These are phyloP conservation scores for Wickerhamomyces chambardii DNA, from an alignment of 805 yeast genomes.

Conservation along the genomic window DNA sequence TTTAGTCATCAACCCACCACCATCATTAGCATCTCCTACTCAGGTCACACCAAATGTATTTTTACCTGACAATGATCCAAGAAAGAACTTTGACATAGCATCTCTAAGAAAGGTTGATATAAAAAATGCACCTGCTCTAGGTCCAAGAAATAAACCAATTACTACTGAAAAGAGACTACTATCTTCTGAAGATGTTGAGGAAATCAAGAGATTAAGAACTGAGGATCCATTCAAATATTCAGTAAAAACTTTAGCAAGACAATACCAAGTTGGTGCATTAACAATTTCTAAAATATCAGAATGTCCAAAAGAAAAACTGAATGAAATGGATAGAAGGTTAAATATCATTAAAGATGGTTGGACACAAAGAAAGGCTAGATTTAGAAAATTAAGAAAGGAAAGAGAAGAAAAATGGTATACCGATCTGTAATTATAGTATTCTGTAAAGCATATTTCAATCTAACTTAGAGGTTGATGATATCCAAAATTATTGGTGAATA, in stretches of 20 bases:
- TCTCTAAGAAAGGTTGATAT: conserved; percentile 16
- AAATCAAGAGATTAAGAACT: conserved; percentile 46
- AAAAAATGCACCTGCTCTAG: conserved; percentile 27
- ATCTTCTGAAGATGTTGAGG: conserved; percentile 44
- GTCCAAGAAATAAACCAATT: no score
- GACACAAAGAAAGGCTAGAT: conserved; percentile 35
- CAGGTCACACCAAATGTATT: conserved; percentile 58
- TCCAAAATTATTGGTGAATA: no score
- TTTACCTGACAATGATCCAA: conserved; percentile 52
- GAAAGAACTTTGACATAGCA: conserved; percentile 29
- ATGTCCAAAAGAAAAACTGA: conserved; percentile 27
- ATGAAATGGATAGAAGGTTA: conserved; percentile 39
- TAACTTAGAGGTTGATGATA: no score
- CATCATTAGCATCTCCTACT: conserved; percentile 49
- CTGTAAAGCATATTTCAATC: no score
- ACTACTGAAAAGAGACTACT: conserved; percentile 37
- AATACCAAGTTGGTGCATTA: conserved; percentile 42
- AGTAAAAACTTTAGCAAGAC: conserved; percentile 48
- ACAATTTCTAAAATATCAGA: conserved; percentile 48
- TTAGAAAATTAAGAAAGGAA: conserved; percentile 48
- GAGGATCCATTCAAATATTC: conserved; percentile 58
- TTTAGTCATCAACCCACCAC: conserved; percentile 51
- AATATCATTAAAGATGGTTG: conserved; percentile 35
- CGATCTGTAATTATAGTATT: conserved; percentile 17
- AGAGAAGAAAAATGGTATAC: conserved; percentile 59